These are phyloP conservation scores for Cymbidium sinense DNA, from an alignment of 106 monocot species.

Conservation along the genomic window DNA sequence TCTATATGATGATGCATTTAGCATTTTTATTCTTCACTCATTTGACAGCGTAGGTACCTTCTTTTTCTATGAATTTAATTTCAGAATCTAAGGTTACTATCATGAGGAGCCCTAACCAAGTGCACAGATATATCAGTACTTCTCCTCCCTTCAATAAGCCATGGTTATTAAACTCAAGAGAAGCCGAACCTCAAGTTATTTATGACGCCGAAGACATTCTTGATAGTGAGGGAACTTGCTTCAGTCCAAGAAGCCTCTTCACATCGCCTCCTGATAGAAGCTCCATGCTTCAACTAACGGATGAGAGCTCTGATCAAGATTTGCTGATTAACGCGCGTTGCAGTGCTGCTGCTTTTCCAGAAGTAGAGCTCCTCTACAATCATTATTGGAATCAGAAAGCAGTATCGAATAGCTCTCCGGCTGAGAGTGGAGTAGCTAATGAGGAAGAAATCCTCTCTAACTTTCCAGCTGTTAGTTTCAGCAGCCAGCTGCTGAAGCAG, in stretches of 20 bases:
- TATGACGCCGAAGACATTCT: conserved; percentile 16
- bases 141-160: background rate
- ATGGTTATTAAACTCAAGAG: background rate
- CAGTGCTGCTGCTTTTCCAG: no score
- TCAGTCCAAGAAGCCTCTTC: conserved; percentile 33
- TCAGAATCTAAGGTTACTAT: conserved; percentile 15
- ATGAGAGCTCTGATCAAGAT: conserved; percentile 48
- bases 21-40: no score
- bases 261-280: conserved; percentile 23
- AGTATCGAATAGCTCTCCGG: conserved; percentile 9
- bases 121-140: background rate
- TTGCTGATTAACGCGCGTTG: conserved; percentile 25
- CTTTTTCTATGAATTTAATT: background rate
- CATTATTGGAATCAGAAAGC: conserved; percentile 31
- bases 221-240: conserved; percentile 22
- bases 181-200: conserved; percentile 7
- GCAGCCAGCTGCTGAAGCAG: no score
- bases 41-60: no score
- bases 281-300: conserved; percentile 13
- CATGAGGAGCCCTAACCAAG: conserved; percentile 29
- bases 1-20: no score
- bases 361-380: no score
- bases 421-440: conserved; percentile 21
- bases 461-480: conserved; percentile 5
- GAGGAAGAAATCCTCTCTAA: conserved; percentile 27